Base-by-base conservation (phyloP, 2,329 filamentous ascomycete species). In the Colletotrichum godetiae region DNA sequence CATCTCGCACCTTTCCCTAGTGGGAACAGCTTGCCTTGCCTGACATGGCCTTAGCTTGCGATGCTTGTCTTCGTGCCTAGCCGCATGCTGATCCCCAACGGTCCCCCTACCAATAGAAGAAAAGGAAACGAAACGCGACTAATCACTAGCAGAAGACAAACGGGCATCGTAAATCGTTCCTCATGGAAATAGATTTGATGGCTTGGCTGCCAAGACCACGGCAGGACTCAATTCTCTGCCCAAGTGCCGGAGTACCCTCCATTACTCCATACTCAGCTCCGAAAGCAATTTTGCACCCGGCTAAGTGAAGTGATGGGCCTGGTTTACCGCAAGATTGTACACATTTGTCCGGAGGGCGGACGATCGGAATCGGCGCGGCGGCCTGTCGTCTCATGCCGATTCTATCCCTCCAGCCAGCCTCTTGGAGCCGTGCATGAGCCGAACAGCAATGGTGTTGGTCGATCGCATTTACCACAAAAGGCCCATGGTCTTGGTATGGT, bases 181-280 rank as follows among this genome's bases (percentile, higher is more conserved):
- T 49, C 42, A 55, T 67, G 6, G 55, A 66, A 73, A 65, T 66
- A 73, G 67, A 61, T 57, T 19, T 66, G 56, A 66, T 70, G 70
- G 70, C 59, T 72, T 70, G 59, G 60, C 55, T 49, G 31, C 35
- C 4, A 22, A 61, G 46, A 61, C 49, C 27, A 29, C 63, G 22
- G 29, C 11, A 31, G 1, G 5, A 42, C 57, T 22, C 15, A 6
- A 60, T 24, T 61, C 12, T 29, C 46, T 61, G 46, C 46, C 22
- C 15, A 52, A 58, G 55, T 65, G 46, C 60, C 35, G 60, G 10
- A 13, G 13, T 53, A 22, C 35, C 29, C 55, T 56, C 56, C 60
- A 37, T 27, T 49, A 46, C 42, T 57, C 46, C 37, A 55, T 49
- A 46, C 42, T 57, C 46, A 49, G 56, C 11, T 55, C 19, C 33